Percentiles rank a stretch among this genome's conserved stretches.
These are phyloP conservation scores for Boletus vinaceobasis DNA, from an alignment of 768 basidiomycete genomes.

Conservation along the genomic window DNA sequence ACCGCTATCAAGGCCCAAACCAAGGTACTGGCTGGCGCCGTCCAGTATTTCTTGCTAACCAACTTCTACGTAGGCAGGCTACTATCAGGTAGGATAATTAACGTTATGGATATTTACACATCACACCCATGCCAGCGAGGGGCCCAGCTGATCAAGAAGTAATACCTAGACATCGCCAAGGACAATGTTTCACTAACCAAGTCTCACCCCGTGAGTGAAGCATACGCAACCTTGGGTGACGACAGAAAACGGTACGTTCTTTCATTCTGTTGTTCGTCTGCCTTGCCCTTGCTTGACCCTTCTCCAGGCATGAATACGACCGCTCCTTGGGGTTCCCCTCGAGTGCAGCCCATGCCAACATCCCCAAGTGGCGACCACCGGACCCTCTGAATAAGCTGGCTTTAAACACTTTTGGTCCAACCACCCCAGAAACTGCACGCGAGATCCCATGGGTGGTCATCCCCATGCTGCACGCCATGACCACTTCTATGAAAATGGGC, in stretches of 20 bases:
- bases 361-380: conserved; percentile 30
- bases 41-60: neutral
- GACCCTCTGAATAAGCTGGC: conserved; percentile 23
- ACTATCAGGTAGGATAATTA: conserved; percentile 26
- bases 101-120: no score
- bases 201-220: conserved; percentile 46
- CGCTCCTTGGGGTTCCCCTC: conserved; percentile 17
- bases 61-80: conserved; percentile 19
- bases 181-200: conserved; percentile 37
- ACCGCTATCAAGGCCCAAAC: conserved; percentile 32
- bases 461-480: conserved; percentile 10
- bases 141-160: no score
- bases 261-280: neutral
- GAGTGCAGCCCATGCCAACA: no score
- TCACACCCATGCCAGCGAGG: no score
- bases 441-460: conserved; percentile 8
- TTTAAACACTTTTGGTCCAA: conserved; percentile 26
- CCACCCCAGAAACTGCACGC: conserved; percentile 21
- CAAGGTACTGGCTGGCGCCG: conserved; percentile 19
- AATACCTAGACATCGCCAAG: conserved; percentile 42
- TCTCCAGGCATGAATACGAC: conserved; percentile 32
- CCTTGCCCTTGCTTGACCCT: neutral
- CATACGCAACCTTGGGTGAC: conserved; percentile 43
- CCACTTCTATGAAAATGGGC: conserved; percentile 7
- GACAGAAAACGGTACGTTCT: conserved; percentile 40